Base-by-base conservation (phyloP, 148 eudicot genomes). In the Mesembryanthemum crystallinum region DNA sequence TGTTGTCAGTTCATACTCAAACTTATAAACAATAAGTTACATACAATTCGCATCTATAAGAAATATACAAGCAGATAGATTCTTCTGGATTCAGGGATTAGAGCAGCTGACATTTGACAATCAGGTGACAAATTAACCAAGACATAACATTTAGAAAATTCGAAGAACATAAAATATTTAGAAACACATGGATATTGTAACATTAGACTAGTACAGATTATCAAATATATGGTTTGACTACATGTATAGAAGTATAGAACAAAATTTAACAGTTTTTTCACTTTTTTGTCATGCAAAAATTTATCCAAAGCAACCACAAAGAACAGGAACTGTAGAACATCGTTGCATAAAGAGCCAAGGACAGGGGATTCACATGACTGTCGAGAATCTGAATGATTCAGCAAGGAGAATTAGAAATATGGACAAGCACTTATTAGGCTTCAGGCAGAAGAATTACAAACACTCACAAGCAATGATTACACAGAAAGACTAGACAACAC, bases 1-100 rank as follows among this genome's bases (percentile, higher is more conserved):
- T 96, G 98, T 92, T 79, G 89, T 87, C 91, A 91, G 94, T 85
- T 82, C 85, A 88, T 86, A 69, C 80, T 83, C 86, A 82, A 86
- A 86, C 76, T 90, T 78, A 71, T 81, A 83, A 76, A 64, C 71
- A 74, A 76, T 45, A 69, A 77, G 66, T 18, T 28, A 72, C 21
- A 37, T 78, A 59, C 62, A 51, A 33, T 64, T 55, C 51, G 58
- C 55, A 73, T 73, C 51, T 25, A 35, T 61, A 49, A 49, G 20
- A 72, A 57, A 55, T n/a, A 43, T 45, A 30, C n/a, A 18, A 45
- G 33, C 29, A 21, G 9, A 57, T 24, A 25, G 9, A 60, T 5
- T 14, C n/a, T 5, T 21, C 55, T 51, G 32, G 35, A 24, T 52
- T 76, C 42, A 1, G 9, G 72, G 52, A 21, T 67, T 21, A 5